phyloP scores from a whole-genome alignment of 148 eudicot species.

The Arbutus unedo region DNA sequence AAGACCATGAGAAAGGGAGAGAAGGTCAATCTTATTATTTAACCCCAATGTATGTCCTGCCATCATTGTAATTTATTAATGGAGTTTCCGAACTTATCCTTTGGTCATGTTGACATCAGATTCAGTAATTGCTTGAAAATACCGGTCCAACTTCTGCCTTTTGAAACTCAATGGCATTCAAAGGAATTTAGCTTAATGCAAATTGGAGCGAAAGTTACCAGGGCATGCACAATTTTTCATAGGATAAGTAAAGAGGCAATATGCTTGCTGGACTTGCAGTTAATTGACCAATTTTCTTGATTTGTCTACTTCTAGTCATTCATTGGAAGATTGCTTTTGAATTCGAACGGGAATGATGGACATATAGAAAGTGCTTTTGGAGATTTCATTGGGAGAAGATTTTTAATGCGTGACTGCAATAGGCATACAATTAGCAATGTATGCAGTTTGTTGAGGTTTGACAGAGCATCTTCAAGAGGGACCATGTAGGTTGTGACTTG shows the following conservation, averaged over 20 bases:
- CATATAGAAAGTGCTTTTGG: background rate
- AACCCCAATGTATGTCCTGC: slow-evolving; percentile 50
- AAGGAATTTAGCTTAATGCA: background rate
- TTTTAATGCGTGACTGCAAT: background rate
- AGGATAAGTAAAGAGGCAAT: background rate
- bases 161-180: slow-evolving; percentile 11
- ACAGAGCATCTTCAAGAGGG: background rate
- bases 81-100: background rate
- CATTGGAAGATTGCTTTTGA: background rate
- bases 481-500: background rate
- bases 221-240: background rate
- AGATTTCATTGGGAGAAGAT: background rate
- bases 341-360: background rate
- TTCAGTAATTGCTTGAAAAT: background rate
- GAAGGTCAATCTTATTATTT: slow-evolving; percentile 49
- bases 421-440: background rate
- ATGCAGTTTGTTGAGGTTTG: background rate
- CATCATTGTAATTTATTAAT: background rate
- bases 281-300: background rate
- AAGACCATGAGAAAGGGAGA: slow-evolving; percentile 66
- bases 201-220: background rate
- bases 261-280: background rate
- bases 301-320: background rate
- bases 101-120: background rate
- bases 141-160: background rate